Evolutionary conservation across 371 early-diverging fungal genomes (phyloP).

Genomic region (Caulochytrium protostelioides): DNA sequence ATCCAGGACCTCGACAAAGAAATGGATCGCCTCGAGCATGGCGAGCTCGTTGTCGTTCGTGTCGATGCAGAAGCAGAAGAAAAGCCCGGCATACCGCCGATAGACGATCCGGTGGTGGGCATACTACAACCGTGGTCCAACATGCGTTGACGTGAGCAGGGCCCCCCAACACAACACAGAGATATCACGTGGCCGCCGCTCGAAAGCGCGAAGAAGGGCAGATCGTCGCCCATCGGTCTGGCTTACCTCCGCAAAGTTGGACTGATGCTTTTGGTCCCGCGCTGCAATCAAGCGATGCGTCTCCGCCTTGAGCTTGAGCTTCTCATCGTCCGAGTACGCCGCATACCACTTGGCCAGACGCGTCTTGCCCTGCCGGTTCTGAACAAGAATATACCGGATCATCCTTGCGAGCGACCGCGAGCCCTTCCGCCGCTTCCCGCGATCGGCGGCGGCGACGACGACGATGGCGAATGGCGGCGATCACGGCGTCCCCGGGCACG

Average conservation of each 20-base stretch:
- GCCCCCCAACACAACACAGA: too few relatives aligned
- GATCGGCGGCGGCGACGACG: too few relatives aligned
- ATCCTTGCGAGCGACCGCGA: too few relatives aligned
- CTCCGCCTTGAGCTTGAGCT: constrained; percentile 73
- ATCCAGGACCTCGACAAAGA: constrained; percentile 94
- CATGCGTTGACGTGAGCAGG: too few relatives aligned
- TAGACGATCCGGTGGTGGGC: constrained; percentile 88
- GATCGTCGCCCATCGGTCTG: too few relatives aligned
- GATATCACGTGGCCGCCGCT: too few relatives aligned
- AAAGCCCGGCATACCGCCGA: constrained; percentile 72
- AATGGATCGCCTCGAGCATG: constrained; percentile 84
- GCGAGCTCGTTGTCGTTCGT: constrained; percentile 88
- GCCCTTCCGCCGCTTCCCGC: too few relatives aligned
- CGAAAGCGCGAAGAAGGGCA: too few relatives aligned
- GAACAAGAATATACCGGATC: constrained; percentile 90
- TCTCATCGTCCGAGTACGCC: constrained; percentile 79
- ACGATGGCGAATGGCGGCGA: too few relatives aligned
- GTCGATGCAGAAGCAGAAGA: constrained; percentile 93
- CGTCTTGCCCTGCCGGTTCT: constrained; percentile 94
- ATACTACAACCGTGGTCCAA: constrained; percentile 33
- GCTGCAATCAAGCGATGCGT: constrained; percentile 84
- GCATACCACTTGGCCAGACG: constrained; percentile 90
- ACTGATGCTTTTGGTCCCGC: constrained; percentile 86
- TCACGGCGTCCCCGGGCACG: too few relatives aligned
- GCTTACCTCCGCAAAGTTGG: constrained; percentile 85